Evolutionary conservation across 2,329 filamentous ascomycete species (phyloP), one percentile per base, ranked within the genome.

Genomic region (Hypomyces perniciosus): DNA sequence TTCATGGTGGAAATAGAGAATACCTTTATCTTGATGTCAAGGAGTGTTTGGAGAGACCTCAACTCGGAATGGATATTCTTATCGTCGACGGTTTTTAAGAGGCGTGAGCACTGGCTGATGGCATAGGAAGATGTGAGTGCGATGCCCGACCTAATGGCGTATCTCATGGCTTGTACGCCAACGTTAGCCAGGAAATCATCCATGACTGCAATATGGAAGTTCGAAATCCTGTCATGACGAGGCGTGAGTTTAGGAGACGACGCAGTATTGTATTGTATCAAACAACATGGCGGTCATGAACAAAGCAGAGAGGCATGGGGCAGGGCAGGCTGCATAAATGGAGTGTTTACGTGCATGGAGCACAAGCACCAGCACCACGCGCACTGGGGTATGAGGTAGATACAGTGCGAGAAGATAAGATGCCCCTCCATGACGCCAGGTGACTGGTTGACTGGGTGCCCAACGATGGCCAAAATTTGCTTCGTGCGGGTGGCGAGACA

Each of bases 61-160:
- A 97, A 76, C 65, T 96, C 88, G 10, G 66, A 57, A 53, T 86
- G 79, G 45, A 86, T 77, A 29, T 83, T 78, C 58, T 78, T 79
- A 61, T 90, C 81, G 59, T 90, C 83, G 10, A 93, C 84, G 38
- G 82, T 85, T 73, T 86, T 88, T 52, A 96, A 74, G 9, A 96
- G 72, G 39, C 86, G 81, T 1, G 85, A 83, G 51, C 87, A 90
- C 68, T 96, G 90, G 52, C 81, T 81, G 56, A 96, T 77, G n/a
- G 90, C 88, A 71, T 90, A 95, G 37, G 79, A 83, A 47, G 89
- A 90, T 2, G 91, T 96, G 57, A 96, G 79, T 44, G 87, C 83
- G 58, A 97, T 85, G 45, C 90, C 90, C 13, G 90, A 91, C 45
- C 88, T 78, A 61, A 96, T 91, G 65, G 90, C 90, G 79, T 93